Evolutionary conservation across 768 basidiomycete species (phyloP).

Genomic region (Russula dissimulans): DNA sequence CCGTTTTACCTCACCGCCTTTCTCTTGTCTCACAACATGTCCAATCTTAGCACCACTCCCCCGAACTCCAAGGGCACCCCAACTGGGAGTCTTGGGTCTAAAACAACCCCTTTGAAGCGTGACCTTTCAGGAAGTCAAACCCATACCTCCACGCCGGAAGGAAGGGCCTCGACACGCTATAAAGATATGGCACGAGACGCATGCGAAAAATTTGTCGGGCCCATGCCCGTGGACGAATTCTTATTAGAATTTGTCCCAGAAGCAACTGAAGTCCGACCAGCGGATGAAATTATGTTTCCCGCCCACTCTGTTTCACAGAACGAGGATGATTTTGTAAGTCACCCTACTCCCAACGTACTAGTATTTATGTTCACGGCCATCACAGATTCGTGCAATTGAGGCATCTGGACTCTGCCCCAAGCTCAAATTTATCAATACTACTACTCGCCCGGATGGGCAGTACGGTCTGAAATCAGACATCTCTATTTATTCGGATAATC

Average conservation of each 20-base stretch:
- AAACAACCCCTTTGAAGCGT: neutral
- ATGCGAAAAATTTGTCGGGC: slow-evolving; percentile 2
- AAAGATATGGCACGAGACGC: neutral
- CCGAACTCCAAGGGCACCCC: neutral
- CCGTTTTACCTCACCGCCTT: too few relatives aligned
- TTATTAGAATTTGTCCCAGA: neutral
- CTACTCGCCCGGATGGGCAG: neutral
- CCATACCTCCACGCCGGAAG: neutral
- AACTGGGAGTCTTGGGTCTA: neutral
- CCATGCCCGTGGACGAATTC: neutral
- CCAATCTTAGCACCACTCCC: neutral
- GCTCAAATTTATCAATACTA: neutral
- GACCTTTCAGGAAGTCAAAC: neutral
- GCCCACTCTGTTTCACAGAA: neutral
- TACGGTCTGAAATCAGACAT: neutral
- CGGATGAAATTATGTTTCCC: neutral
- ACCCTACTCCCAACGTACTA: neutral
- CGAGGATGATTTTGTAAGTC: neutral
- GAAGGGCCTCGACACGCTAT: neutral
- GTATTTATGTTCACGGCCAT: neutral
- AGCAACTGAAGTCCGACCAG: neutral
- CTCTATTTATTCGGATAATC: neutral
- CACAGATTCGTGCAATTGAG: neutral
- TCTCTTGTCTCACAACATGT: too few relatives aligned
- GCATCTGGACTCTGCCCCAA: neutral